Base-by-base conservation (phyloP, 1,139 yeast species). In the Petasospora fabianii region DNA sequence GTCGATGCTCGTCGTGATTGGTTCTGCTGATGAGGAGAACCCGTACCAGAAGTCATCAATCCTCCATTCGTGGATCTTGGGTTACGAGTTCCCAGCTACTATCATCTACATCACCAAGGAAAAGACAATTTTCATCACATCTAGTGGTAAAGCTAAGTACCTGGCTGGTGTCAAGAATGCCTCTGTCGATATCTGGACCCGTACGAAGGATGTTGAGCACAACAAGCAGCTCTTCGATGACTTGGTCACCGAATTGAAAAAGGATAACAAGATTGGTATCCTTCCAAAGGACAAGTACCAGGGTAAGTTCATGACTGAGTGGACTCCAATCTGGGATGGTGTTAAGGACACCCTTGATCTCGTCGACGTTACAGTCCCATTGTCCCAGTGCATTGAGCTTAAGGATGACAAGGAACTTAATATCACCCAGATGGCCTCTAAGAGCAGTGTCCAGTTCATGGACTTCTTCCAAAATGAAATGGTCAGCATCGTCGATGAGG, bases 81-180 rank as follows among this genome's bases (percentile, higher is more conserved):
- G 97, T 6, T 92, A 90, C 59, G 97, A 94, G 59, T 90, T 92
- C 58, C 95, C 96, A 17, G 94, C 95, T 42, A 88, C 97, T 2
- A 81, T 80, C 31, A 64, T 92, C 43, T 78, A 74, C 38, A 66
- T 90, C 44, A 75, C 85, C 6, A 71, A 74, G 40, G 75, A 75
- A 32, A 78, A 77, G 53, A 68, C 81, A 35, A 65, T 78, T 13
- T 69, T 92, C 43, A 72, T 90, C 44, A 90, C 97, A 0, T 81
- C 94, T 27, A 83, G 80, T 38, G 87, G 88, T n/a, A 90, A 90
- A 55, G 88, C 95, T 36, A 85, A 82, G 59, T 84, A 88, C 63
- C 66, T 90, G 54, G 73, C 70, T 36, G 73, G 74, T 3, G 67
- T 86, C 53, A 65, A 70, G 48, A 56, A 57, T 45, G 64, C 56